Base-by-base conservation (phyloP, 192 early-diverging fungal species). In the Entophlyctis helioformis region DNA sequence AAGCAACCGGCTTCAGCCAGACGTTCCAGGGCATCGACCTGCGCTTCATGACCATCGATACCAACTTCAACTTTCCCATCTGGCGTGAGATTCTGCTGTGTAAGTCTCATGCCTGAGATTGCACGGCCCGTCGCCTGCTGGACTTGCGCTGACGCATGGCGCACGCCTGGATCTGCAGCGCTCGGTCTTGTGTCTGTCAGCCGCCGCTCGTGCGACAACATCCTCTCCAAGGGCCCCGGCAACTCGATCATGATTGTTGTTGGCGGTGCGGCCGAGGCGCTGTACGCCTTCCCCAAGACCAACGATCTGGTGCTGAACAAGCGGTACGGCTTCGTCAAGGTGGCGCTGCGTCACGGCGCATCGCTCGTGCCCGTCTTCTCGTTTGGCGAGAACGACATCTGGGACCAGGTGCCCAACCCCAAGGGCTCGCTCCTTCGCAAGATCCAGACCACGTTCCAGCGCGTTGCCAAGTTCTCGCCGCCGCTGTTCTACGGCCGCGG, bases 31-130 rank as follows among this genome's bases (percentile, higher is more conserved):
- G 91, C 5, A 78, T 98, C 41, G 62, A 74, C 3, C 61, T 85
- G 39, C 69, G 79, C 6, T 64, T 92, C 10, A 68, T 92, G 49
- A 98, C 91, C 1, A 69, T 98, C 31, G 63, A 76, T 1, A 69
- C 75, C 35, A 88, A 89, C 43, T 98, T 98, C 57, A 57, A 68
- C 16, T 61, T 91, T 13, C 91, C 94, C 5, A 63, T 98, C 34
- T 85, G 82, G 60, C 82, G 89, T 44, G 89, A 94, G 48, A 64
- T 82, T 18, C 74, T 86, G 22, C 66, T 98, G 58, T 48, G 40
- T 53, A 54, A 37, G 44, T 16, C 34, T n/a, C n/a, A n/a, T n/a
- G n/a, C n/a, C n/a, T n/a, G n/a, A n/a, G n/a, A n/a, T n/a, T n/a
- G n/a, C n/a, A n/a, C n/a, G n/a, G n/a, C n/a, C n/a, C n/a, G n/a